phyloP scores from a whole-genome alignment of 2,329 filamentous ascomycete species.

The Ophiobolus disseminans region DNA sequence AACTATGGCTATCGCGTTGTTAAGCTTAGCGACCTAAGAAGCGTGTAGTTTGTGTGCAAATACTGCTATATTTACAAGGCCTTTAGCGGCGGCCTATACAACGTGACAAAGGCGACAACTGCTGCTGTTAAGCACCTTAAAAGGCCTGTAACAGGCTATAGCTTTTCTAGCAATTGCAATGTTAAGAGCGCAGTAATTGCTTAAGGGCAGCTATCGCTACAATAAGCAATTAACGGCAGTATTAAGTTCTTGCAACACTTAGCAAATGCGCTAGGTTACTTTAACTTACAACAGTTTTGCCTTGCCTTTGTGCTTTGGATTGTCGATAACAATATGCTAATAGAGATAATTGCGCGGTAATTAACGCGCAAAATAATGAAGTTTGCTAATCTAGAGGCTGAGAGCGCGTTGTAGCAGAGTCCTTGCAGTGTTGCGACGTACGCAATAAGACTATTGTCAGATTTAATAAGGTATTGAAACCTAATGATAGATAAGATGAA shows the following conservation, averaged over 20 bases:
- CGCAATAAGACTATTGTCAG: constrained; percentile 4
- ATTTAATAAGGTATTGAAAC: too few relatives aligned
- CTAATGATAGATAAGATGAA: too few relatives aligned
- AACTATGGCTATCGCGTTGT: too few relatives aligned
- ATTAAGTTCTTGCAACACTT: neutral
- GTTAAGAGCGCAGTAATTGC: neutral
- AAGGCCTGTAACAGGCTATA: neutral
- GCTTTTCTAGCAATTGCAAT: neutral
- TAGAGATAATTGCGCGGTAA: neutral
- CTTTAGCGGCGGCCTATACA: constrained; percentile 3
- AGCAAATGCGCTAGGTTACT: neutral
- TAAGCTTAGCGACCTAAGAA: neutral
- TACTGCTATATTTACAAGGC: constrained; percentile 5
- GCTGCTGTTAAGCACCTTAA: constrained; percentile 1
- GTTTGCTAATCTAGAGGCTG: constrained; percentile 9
- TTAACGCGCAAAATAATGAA: neutral
- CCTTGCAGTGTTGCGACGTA: neutral
- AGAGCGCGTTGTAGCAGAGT: constrained; percentile 1
- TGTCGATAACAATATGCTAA: neutral
- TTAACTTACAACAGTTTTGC: neutral
- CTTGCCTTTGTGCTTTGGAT: neutral
- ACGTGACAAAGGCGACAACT: constrained; percentile 6
- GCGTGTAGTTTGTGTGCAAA: constrained; percentile 7
- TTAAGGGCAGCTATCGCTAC: neutral
- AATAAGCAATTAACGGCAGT: neutral